These are phyloP conservation scores for Amaranthus palmeri DNA, from an alignment of 148 eudicot genomes.

Conservation along the genomic window DNA sequence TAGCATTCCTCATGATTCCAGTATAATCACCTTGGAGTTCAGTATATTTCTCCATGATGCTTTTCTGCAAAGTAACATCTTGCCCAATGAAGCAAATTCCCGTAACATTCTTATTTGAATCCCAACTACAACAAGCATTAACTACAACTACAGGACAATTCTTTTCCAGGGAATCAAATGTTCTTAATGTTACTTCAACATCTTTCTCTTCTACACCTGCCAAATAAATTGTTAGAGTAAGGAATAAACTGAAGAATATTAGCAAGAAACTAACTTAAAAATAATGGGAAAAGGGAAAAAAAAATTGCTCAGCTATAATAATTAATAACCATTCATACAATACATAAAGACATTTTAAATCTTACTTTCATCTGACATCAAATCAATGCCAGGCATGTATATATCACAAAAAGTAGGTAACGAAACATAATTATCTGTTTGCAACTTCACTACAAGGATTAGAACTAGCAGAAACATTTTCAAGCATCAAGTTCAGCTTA, in stretches of 20 bases:
- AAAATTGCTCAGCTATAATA: neutral
- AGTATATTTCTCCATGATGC: slow-evolving; percentile 54
- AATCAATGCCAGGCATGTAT: neutral
- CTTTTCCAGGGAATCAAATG: slow-evolving; percentile 40
- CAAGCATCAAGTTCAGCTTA: neutral
- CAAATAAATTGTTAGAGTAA: slow-evolving; percentile 18
- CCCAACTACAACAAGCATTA: slow-evolving; percentile 72
- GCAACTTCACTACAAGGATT: neutral
- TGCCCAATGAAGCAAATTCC: slow-evolving; percentile 78
- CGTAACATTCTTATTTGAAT: slow-evolving; percentile 41
- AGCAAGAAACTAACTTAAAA: neutral
- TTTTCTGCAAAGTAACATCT: slow-evolving; percentile 60
- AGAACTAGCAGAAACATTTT: neutral
- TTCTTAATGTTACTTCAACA: slow-evolving; percentile 53
- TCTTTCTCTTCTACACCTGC: slow-evolving; percentile 67
- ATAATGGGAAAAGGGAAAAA: neutral
- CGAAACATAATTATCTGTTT: neutral
- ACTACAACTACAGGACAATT: slow-evolving; percentile 41
- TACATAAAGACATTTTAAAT: neutral
- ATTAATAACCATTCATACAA: neutral
- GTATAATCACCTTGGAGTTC: slow-evolving; percentile 62
- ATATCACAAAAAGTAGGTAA: neutral
- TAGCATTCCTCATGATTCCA: slow-evolving; percentile 57
- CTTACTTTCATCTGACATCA: neutral
- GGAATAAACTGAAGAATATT: neutral